Base-by-base conservation (phyloP, 1,139 yeast species). In the Taphrina betulina region DNA sequence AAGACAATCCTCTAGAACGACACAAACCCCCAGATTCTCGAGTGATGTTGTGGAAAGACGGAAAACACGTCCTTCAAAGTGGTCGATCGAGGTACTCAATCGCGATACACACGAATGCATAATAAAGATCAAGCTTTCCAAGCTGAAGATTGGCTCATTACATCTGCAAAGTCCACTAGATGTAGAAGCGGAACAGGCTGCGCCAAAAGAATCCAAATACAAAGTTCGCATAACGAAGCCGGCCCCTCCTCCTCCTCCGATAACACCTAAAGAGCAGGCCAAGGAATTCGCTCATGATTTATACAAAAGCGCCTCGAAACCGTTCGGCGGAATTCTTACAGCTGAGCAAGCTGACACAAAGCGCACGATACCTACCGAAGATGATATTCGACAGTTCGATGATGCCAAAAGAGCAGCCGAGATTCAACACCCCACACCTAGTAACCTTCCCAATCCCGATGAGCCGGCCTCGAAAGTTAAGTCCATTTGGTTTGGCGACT, bases 401-500 rank as follows among this genome's bases (percentile, higher is more conserved):
- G 66, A 65, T 40, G 63, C 77, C 1, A 56, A 48, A 52, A 53
- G 45, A 31, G 38, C 43, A 17, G 34, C 50, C 4, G 50, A 40
- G 22, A 19, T n/a, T 33, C 37, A 48, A 5, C 45, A 29, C 26
- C 24, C 43, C n/a, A 44, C 29, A 5, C 48, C 53, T 23, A 20
- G 41, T 3, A 16, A 14, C 29, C 42, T 38, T n/a, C 36, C 46
- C 10, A 26, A 45, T 14, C 50, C 54, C 4, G 51, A 45, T 69
- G 52, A 46, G 28, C 50, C 33, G 60, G 60, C 44, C 33, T 45
- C 40, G 29, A 45, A 50, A 20, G 31, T 53, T 37, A 36, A 57
- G 72, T 79, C 73, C 50, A 83, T 90, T 23, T 85, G 81, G 62
- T 81, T 90, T 62, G 79, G 89, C 34, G 78, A 78, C 53, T 80